Conservation (phyloP, 169 alveolate species). For the Theileria orientalis region DNA sequence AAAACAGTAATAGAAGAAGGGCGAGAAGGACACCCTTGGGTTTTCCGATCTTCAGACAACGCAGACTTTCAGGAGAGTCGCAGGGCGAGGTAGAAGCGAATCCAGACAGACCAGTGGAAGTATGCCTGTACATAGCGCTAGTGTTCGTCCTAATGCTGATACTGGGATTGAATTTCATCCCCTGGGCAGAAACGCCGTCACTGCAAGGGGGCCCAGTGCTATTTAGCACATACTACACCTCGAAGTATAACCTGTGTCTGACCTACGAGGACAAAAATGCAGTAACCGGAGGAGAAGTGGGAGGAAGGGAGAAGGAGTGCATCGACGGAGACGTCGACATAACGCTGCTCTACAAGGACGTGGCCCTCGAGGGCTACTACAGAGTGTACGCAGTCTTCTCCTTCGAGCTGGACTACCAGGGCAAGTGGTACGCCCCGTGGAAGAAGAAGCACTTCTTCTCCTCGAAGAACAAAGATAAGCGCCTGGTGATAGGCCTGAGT, state of each 20-base stretch:
- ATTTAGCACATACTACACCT: slow-evolving; percentile 53
- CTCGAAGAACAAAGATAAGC: not conserved
- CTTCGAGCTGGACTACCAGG: slow-evolving; percentile 33
- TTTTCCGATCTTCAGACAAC: not conserved
- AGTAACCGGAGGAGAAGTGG: not conserved
- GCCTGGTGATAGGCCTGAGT: not conserved
- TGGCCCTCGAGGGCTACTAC: slow-evolving; percentile 20
- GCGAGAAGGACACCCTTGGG: not conserved
- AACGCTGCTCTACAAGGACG: slow-evolving; percentile 25
- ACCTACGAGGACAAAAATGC: not conserved
- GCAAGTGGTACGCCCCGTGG: slow-evolving; percentile 25
- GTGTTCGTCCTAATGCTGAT: slow-evolving; percentile 9
- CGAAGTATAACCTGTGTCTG: slow-evolving; percentile 39
- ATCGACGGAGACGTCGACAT: slow-evolving; percentile 35
- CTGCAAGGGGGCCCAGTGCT: not conserved
- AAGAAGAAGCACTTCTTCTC: slow-evolving; percentile 6
- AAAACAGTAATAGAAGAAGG: not conserved
- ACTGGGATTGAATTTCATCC: slow-evolving; percentile 16
- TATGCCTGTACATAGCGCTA: slow-evolving; percentile 3
- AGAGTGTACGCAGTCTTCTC: slow-evolving; percentile 21
- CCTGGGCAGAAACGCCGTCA: not conserved
- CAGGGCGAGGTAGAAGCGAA: not conserved
- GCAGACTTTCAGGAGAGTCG: not conserved
- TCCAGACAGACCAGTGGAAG: not conserved
- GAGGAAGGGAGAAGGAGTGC: slow-evolving; percentile 3